These are phyloP conservation scores for Plectosphaerella plurivora DNA, from an alignment of 2,329 filamentous ascomycete species.

Conservation along the genomic window DNA sequence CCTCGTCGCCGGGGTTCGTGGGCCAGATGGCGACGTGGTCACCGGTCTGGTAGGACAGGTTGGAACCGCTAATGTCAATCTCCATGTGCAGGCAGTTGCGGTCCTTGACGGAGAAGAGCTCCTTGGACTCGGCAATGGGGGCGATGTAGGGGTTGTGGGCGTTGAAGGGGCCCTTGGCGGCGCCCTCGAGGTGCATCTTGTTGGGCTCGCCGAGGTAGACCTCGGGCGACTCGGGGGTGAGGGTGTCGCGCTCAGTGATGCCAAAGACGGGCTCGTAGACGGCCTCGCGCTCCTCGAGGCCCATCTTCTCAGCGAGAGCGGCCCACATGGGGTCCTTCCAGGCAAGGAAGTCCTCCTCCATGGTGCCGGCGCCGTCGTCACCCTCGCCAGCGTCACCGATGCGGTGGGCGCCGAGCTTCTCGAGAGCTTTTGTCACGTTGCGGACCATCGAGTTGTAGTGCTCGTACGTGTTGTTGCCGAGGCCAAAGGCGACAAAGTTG, in stretches of 20 bases:
- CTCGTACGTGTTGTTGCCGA: slow-evolving; percentile 99
- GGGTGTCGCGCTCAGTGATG: slow-evolving; percentile 69
- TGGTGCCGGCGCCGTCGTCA: slow-evolving; percentile 95
- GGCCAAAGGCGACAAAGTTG: slow-evolving; percentile 91
- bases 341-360: slow-evolving; percentile 98
- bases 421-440: slow-evolving; percentile 76
- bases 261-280: slow-evolving; percentile 92
- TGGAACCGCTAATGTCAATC: slow-evolving; percentile 83
- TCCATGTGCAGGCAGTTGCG: slow-evolving; percentile 97
- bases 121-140: slow-evolving; percentile 83
- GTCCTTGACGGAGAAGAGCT: slow-evolving; percentile 84
- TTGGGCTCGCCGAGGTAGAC: slow-evolving; percentile 97
- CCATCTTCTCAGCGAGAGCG: slow-evolving; percentile 76
- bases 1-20: slow-evolving; percentile 87
- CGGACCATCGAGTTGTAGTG: slow-evolving; percentile 99
- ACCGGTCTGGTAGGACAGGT: slow-evolving; percentile 89
- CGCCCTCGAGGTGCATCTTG: slow-evolving; percentile 87
- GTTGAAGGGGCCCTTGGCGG: slow-evolving; percentile 84
- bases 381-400: slow-evolving; percentile 90
- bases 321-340: slow-evolving; percentile 99
- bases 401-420: slow-evolving; percentile 76
- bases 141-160: slow-evolving; percentile 97
- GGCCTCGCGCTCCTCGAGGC: slow-evolving; percentile 89
- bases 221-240: slow-evolving; percentile 69
- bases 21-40: slow-evolving; percentile 98